Evolutionary conservation across 352 stramenopile species (phyloP), one percentile per base, ranked within the genome.

Genomic region (Globisporangium acanthophoron): DNA sequence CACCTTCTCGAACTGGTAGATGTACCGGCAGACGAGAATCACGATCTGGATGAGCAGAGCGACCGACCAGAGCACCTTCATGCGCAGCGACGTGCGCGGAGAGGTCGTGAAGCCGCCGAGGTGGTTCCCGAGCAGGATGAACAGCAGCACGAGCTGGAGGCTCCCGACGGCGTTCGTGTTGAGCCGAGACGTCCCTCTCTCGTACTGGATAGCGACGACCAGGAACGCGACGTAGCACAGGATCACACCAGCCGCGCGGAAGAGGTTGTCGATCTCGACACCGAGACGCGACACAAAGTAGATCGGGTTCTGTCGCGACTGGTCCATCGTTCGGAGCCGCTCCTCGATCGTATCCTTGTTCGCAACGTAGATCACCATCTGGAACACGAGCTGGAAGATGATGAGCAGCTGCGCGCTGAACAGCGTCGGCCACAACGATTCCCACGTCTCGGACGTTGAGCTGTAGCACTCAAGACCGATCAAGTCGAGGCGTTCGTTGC

Each of bases 391-490:
- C 59, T 93, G 81, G 18, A 89, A 74, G 33, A 95, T 93, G 50
- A 95, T 90, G 9, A 92, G 54, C 29, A 95, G 71, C 52, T 95
- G 85, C 0, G 85, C 82, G 31, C 70, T 90, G 59, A 93, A 95
- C 0, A 95, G 61, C 2, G 85, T 91, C 20, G 83, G 78, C 78
- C 78, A 95, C 29, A 95, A 59, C 20, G 80, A 80, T 9, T 64
- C 62, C 85, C 85, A 95, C 7, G 81, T 89, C 24, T 73, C 60
- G 1, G 78, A 61, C 7, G 61, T 68, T 27, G 74, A 67, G 31
- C 73, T 70, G 58, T 92, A 95, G 59, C 85, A 95, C 53, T 75
- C 63, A 21, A 95, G 64, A 13, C 85, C 85, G 46, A 91, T 71
- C 2, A 93, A 54, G 18, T 87, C 76, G 21, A 92, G 65, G 29